phyloP scores from a whole-genome alignment of 2,329 filamentous ascomycete genomes.

The Cadophora malorum region DNA sequence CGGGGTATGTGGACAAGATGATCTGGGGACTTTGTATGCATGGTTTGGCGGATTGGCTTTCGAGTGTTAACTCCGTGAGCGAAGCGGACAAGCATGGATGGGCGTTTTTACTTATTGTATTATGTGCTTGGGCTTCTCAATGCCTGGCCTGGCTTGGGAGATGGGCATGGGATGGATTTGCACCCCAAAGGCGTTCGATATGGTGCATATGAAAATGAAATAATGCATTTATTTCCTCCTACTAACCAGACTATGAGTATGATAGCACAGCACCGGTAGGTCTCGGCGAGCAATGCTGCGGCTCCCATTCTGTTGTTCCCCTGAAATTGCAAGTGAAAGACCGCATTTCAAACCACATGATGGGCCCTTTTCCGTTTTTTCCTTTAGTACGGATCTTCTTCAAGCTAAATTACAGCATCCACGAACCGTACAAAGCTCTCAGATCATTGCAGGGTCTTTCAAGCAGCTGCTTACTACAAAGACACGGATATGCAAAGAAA shows the following conservation, averaged over 20 bases:
- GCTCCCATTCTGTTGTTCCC: no score
- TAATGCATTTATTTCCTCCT: neutral
- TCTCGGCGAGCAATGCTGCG: no score
- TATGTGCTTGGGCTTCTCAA: conserved; percentile 20
- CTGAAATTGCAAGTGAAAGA: no score
- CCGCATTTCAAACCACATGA: no score
- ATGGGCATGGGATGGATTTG: conserved; percentile 22
- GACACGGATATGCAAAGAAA: neutral
- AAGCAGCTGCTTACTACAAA: neutral
- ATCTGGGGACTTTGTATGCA: conserved; percentile 21
- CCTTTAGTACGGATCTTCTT: no score
- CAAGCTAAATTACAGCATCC: no score
- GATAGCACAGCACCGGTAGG: neutral
- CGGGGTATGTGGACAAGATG: neutral
- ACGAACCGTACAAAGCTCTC: no score
- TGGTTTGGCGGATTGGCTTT: conserved; percentile 10
- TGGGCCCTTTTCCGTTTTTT: no score
- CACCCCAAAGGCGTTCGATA: neutral
- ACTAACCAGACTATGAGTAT: neutral
- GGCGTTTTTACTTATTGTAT: conserved; percentile 21
- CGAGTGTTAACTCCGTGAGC: neutral
- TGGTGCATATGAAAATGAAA: conserved; percentile 13
- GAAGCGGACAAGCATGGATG: conserved; percentile 12
- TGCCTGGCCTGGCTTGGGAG: conserved; percentile 14
- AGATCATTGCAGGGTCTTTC: no score